Evolutionary conservation across 2,329 filamentous ascomycete species (phyloP), one percentile per base, ranked within the genome.

Genomic region (Alternaria angustiovoidea): DNA sequence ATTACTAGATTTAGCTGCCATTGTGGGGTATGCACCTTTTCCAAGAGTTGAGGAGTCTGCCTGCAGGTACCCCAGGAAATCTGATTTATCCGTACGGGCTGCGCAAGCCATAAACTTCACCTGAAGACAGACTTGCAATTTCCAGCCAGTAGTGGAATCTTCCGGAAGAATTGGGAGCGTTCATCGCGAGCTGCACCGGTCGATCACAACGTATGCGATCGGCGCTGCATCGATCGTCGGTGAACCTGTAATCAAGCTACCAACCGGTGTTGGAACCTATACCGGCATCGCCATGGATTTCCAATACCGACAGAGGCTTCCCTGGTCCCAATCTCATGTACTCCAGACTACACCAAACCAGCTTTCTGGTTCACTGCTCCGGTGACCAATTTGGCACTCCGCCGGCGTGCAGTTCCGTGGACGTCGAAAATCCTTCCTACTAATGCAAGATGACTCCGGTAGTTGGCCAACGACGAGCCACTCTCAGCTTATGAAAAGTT

Each of bases 71-170:
- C 57, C 46, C n/a, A 57, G 62, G 54, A 43, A 42, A 38, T 36
- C 57, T 46, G 16, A 67, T 66, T 74, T 73, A 74, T 58, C 69
- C 70, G 67, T 65, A 72, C 68, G 66, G 69, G 52, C 18, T 42
- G 53, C 39, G 41, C 57, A 60, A 55, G 44, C 48, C 43, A 52
- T 30, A 14, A 18, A 39, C 34, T 34, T 36, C 18, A 28, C 18
- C 12, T 32, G 32, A 30, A 30, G 46, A 22, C 9, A 8, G 12
- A 5, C 14, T 59, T 46, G n/a, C 43, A 49, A 8, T 14, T 36
- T 34, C 14, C 7, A 24, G 46, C 20, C 34, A 12, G 46, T 38
- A 38, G 46, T 49, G 30, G 32, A 26, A 49, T 38, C 32, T 38
- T 54, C 38, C 18, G 22, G 26, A 11, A 7, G 12, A 38, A n/a